Base-by-base conservation (phyloP, 306 rosid genomes). In the Begonia loranthoides region DNA sequence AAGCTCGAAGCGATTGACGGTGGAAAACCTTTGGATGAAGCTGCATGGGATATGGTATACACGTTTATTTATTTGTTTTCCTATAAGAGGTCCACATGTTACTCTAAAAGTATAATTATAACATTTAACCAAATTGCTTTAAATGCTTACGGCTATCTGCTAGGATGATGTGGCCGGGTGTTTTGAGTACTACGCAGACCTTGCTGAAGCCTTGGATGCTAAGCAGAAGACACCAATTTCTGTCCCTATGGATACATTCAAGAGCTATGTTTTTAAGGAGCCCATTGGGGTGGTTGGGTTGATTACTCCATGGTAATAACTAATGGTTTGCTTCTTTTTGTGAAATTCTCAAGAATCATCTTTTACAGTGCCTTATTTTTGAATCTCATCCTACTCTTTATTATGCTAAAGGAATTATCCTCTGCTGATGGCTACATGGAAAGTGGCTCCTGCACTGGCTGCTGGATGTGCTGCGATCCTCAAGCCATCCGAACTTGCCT, bases 81-180 rank as follows among this genome's bases (percentile, higher is more conserved):
- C 1, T 28, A 28, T 28, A 8, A 28, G 36, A 28, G 36, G 36
- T 28, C 36, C 5, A 28, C 36, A 4, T 28, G 9, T 28, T 28
- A 5, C 5, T 28, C 36, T 28, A 7, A 28, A 28, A 28, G 36
- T 28, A 28, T 28, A 28, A 28, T 8, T 28, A 28, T 28, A 28
- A 28, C 9, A 28, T 28, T 19, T 28, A 28, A 28, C 36, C 36
- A 28, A 28, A 3, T 28, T 28, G 6, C 36, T 5, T 28, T 28
- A 28, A 1, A 28, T 3, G 6, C 9, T 28, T 28, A 3, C 36
- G 36, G 0, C 1, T 5, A 28, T 28, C 36, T 4, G 9, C 36
- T 74, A 86, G 99, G 99, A 90, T 48, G 99, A 90, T 69, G 99
- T 90, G 68, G 87, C 94, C 16, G 99, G 95, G 67, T 90, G 99